Conservation (phyloP, 441 rosid genomes). For the Gossypium lobatum region DNA sequence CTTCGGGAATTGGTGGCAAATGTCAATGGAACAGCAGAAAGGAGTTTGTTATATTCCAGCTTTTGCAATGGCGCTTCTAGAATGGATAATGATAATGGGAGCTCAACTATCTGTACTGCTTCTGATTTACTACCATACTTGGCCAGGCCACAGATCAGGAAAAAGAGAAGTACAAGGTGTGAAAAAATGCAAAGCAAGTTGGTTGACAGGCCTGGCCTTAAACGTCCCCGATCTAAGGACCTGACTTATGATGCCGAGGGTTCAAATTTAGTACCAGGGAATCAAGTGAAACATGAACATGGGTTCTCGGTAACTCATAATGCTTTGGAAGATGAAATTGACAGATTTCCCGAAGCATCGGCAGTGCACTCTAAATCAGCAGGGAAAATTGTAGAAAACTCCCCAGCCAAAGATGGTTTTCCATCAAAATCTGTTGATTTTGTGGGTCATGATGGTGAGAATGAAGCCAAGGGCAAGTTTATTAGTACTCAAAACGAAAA, state of each 20-base stretch:
- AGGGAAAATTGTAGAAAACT: constrained; percentile 18
- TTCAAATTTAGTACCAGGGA: constrained; percentile 21
- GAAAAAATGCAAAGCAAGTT: constrained; percentile 26
- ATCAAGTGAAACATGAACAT: constrained; percentile 18
- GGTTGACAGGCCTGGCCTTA: constrained; percentile 20
- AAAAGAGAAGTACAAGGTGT: constrained; percentile 55
- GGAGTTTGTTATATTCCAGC: constrained; percentile 31
- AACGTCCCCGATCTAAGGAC: constrained; percentile 38
- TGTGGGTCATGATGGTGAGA: constrained; percentile 14
- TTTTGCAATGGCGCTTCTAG: constrained; percentile 32
- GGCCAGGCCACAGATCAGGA: constrained; percentile 33
- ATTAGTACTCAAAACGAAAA: constrained; percentile 17
- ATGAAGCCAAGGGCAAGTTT: constrained; percentile 21
- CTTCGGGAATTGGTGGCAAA: constrained; percentile 76
- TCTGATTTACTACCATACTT: constrained; percentile 38
- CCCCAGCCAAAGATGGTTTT: constrained; percentile 24
- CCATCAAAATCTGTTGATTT: constrained; percentile 16
- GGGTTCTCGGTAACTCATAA: constrained; percentile 19
- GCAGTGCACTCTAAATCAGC: constrained; percentile 17
- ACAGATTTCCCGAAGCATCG: constrained; percentile 22
- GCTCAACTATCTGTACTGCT: constrained; percentile 20
- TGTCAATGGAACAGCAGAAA: constrained; percentile 46
- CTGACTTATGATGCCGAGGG: constrained; percentile 16
- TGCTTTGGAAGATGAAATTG: constrained; percentile 22
- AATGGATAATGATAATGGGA: constrained; percentile 23